Percentiles rank a stretch among this genome's conserved stretches.
Evolutionary conservation across 2,329 filamentous ascomycete genomes (phyloP).

Genomic region (Colletotrichum sp.): DNA sequence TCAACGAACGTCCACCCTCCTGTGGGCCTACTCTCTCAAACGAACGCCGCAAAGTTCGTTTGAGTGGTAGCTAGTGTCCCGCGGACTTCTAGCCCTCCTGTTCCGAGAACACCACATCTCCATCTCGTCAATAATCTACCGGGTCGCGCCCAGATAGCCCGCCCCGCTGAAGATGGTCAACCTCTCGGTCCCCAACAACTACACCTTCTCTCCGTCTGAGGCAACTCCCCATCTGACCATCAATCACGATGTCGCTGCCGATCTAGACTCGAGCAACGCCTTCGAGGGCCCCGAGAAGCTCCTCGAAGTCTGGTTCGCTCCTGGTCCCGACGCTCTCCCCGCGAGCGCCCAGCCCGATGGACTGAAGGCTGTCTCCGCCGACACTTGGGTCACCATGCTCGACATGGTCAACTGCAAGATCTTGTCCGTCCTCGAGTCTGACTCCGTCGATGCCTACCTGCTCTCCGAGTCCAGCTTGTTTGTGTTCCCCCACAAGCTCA

Average conservation of each 20-base stretch:
- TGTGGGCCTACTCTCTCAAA: conserved; percentile 98
- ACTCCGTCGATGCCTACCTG: conserved; percentile 94
- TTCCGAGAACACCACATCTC: neutral
- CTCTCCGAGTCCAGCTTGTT: conserved; percentile 99
- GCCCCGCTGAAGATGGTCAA: conserved; percentile 69
- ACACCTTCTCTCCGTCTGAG: conserved; percentile 81
- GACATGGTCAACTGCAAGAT: conserved; percentile 99
- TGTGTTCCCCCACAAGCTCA: conserved; percentile 99
- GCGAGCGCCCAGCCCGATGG: conserved; percentile 74
- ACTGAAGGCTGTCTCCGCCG: conserved; percentile 82
- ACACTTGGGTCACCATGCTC: conserved; percentile 95
- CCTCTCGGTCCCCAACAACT: conserved; percentile 79
- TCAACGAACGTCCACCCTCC: conserved; percentile 64
- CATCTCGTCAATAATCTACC: conserved; percentile 24
- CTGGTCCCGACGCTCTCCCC: conserved; percentile 76
- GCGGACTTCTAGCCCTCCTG: conserved; percentile 59
- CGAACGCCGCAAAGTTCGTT: conserved; percentile 94
- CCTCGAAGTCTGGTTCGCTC: conserved; percentile 96
- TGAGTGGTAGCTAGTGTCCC: conserved; percentile 98
- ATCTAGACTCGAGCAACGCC: conserved; percentile 92
- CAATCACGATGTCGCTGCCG: conserved; percentile 91
- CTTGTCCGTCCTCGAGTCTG: conserved; percentile 89
- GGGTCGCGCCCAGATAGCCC: conserved; percentile 22
- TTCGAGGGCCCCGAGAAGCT: conserved; percentile 99
- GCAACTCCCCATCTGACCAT: conserved; percentile 92